Percentiles rank a stretch among this genome's conserved stretches.
Conservation (phyloP, 768 basidiomycete genomes). For the Boletus rufocinnamomeus region DNA sequence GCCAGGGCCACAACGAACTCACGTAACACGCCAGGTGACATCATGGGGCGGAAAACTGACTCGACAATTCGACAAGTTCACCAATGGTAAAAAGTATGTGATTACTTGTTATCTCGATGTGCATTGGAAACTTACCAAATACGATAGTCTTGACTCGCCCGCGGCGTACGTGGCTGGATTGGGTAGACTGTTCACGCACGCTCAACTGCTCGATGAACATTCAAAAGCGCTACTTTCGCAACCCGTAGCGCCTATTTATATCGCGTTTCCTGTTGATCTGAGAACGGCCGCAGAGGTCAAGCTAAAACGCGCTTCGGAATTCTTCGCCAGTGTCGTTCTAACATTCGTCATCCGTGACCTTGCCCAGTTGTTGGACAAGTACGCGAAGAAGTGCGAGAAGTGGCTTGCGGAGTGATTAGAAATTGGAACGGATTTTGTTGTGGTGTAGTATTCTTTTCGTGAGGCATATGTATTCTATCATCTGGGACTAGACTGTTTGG, state of each 20-base stretch:
- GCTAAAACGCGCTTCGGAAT: constrained; percentile 83
- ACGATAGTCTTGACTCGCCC: constrained; percentile 80
- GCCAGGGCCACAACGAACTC: constrained; percentile 9
- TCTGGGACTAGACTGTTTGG: constrained; percentile 36
- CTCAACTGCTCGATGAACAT: constrained; percentile 86
- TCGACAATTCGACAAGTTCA: constrained; percentile 78
- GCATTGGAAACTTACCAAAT: constrained; percentile 16
- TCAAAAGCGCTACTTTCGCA: constrained; percentile 68
- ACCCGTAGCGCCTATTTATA: constrained; percentile 72
- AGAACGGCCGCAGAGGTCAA: constrained; percentile 67
- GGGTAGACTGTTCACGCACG: constrained; percentile 67
- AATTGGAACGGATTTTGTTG: constrained; percentile 22
- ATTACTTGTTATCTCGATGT: constrained; percentile 8
- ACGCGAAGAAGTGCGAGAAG: constrained; percentile 91
- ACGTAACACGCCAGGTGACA: constrained; percentile 41
- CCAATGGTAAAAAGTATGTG: constrained; percentile 85
- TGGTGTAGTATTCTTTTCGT: constrained; percentile 30
- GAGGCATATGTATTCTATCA: constrained; percentile 37
- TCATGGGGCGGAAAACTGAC: constrained; percentile 75
- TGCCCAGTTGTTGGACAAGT: constrained; percentile 86
- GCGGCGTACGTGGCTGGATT: constrained; percentile 79
- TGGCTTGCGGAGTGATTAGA: constrained; percentile 76
- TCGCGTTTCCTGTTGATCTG: constrained; percentile 64
- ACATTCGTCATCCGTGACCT: constrained; percentile 89
- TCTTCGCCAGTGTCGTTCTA: constrained; percentile 85